Percentiles rank a stretch among this genome's conserved stretches.
Conservation (phyloP, 441 rosid genomes). For the Pelargonium myrrhifolium region DNA sequence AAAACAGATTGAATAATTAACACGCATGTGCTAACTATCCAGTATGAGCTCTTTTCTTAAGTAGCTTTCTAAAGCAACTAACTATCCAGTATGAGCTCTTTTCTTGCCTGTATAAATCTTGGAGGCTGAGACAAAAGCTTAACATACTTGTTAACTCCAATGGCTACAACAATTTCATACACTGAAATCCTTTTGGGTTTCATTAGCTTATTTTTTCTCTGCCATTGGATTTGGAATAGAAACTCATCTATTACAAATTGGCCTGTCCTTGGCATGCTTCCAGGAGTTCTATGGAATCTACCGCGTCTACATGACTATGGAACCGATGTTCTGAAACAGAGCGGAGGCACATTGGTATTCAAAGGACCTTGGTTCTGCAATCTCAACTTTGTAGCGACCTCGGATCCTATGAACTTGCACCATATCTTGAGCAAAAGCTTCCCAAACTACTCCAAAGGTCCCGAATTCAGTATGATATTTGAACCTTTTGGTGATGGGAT, state of each 20-base stretch:
- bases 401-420: slow-evolving; percentile 13
- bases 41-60: too few species aligned
- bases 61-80: too few species aligned
- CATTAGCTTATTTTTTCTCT: neutral
- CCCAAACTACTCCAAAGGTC: slow-evolving; percentile 11
- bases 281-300: neutral
- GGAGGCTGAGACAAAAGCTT: too few species aligned
- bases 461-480: slow-evolving; percentile 2
- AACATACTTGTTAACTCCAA: too few species aligned
- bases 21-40: too few species aligned
- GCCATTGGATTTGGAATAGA: neutral
- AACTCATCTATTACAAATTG: slow-evolving; percentile 11
- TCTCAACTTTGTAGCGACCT: neutral
- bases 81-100: too few species aligned
- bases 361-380: slow-evolving; percentile 13
- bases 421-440: slow-evolving; percentile 15
- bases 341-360: slow-evolving; percentile 1
- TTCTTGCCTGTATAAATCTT: too few species aligned
- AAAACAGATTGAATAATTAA: too few species aligned
- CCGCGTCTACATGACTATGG: slow-evolving; percentile 7
- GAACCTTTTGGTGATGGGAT: slow-evolving; percentile 10
- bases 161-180: neutral
- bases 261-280: slow-evolving; percentile 17
- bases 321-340: neutral
- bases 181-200: slow-evolving; percentile 1